A percentile compares a stretch with the other conserved stretches of the same genome.
phyloP scores from a whole-genome alignment of 2,329 filamentous ascomycete species.

The Nothopassalora personata region DNA sequence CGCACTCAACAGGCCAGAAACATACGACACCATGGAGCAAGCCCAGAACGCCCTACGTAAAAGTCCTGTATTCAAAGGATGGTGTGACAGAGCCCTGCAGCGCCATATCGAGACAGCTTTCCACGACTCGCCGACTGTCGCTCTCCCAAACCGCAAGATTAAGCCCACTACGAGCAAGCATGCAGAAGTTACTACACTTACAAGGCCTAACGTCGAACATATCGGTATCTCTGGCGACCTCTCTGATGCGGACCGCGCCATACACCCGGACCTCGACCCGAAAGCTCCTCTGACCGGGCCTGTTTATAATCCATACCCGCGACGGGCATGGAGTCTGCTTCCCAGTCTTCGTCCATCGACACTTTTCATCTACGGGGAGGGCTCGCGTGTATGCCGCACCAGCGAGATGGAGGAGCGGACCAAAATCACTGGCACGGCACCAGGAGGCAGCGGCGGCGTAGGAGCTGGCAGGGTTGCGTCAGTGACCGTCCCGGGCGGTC shows the following conservation, averaged over 20 bases:
- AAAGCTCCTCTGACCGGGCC: constrained; percentile 36
- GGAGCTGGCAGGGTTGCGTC: constrained; percentile 48
- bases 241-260: constrained; percentile 1
- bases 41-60: not conserved
- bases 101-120: constrained; percentile 9
- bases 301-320: constrained; percentile 62
- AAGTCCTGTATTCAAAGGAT: constrained; percentile 4
- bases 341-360: constrained; percentile 55
- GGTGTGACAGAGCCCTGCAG: not conserved
- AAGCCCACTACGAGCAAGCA: not conserved
- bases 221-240: not conserved
- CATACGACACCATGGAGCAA: not conserved
- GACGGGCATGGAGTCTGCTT: constrained; percentile 50
- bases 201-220: constrained; percentile 3
- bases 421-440: constrained; percentile 45
- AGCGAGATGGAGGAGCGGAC: constrained; percentile 53
- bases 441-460: constrained; percentile 60
- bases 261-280: not conserved
- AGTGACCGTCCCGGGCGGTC: constrained; percentile 61
- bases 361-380: constrained; percentile 60
- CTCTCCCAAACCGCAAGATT: not conserved
- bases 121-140: constrained; percentile 2
- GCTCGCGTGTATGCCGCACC: constrained; percentile 40
- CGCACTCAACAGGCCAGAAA: not conserved
- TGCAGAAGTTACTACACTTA: not conserved